These are phyloP conservation scores for Globisporangium emineosum DNA, from an alignment of 352 stramenopile species.

Conservation along the genomic window DNA sequence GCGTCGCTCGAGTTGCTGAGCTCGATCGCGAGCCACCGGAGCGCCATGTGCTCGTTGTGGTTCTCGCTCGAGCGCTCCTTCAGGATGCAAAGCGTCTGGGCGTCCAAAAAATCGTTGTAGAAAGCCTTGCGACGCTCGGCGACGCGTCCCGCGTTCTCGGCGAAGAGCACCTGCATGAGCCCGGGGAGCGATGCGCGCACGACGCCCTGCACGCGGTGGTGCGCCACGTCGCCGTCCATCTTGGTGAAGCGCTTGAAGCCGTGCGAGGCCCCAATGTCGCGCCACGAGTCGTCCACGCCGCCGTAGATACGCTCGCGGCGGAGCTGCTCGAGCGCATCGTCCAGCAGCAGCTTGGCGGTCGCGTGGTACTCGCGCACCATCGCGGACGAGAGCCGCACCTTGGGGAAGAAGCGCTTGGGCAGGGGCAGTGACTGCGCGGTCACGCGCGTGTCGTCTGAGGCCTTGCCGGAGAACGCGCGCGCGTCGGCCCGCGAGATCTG, in stretches of 20 bases:
- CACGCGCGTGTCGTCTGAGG: conserved; percentile 8
- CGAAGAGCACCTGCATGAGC: conserved; percentile 64
- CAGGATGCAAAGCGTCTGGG: conserved; percentile 54
- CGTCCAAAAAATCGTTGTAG: conserved; percentile 58
- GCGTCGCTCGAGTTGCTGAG: conserved; percentile 43
- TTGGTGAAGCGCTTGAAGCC: conserved; percentile 64
- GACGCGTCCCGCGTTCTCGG: conserved; percentile 42
- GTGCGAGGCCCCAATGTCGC: conserved; percentile 42
- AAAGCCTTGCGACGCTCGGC: conserved; percentile 43
- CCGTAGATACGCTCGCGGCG: conserved; percentile 39
- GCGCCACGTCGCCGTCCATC: conserved; percentile 34
- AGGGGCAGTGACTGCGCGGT: conserved; percentile 42
- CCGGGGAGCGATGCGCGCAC: conserved; percentile 48
- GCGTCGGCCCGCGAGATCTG: conserved; percentile 16
- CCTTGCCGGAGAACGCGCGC: conserved; percentile 14
- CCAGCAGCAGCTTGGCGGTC: conserved; percentile 37
- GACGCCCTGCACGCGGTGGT: conserved; percentile 57
- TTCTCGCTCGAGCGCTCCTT: conserved; percentile 39
- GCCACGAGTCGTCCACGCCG: conserved; percentile 48
- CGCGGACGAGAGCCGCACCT: conserved; percentile 30
- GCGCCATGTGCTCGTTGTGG: conserved; percentile 58
- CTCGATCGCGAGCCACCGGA: conserved; percentile 72
- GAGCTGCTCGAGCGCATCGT: conserved; percentile 38
- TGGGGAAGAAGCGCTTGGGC: conserved; percentile 41
- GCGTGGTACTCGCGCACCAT: conserved; percentile 39